Percentiles rank a stretch among this genome's conserved stretches.
phyloP scores from a whole-genome alignment of 176 grass and related monocot species.

The Musa acuminata region DNA sequence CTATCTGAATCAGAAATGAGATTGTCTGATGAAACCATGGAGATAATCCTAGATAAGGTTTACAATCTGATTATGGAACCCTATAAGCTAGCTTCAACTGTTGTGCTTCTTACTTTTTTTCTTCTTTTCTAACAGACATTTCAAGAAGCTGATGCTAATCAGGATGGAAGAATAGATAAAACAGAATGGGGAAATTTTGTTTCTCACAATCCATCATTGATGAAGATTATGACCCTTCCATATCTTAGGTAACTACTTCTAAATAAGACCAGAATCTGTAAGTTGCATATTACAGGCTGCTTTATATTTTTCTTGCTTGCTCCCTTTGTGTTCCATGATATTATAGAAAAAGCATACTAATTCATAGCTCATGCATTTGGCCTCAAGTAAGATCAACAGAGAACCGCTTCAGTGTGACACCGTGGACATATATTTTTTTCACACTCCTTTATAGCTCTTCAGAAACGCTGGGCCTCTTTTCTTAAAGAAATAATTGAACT shows the following conservation, averaged over 20 bases:
- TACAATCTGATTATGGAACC: neutral
- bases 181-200: conserved; percentile 88
- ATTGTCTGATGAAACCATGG: conserved; percentile 77
- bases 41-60: conserved; percentile 95
- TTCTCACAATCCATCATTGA: conserved; percentile 66
- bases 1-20: conserved; percentile 92
- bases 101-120: neutral
- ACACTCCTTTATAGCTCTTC: too few species aligned
- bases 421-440: too few species aligned
- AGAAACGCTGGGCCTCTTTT: too few species aligned
- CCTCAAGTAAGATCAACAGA: too few species aligned
- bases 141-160: conserved; percentile 72
- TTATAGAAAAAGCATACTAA: too few species aligned
- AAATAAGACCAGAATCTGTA: neutral
- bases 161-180: conserved; percentile 95
- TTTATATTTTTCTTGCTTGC: too few species aligned
- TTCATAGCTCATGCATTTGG: too few species aligned
- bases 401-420: too few species aligned
- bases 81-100: neutral
- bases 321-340: too few species aligned
- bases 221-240: conserved; percentile 97
- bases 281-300: too few species aligned
- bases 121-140: conserved; percentile 61
- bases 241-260: conserved; percentile 69
- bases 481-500: too few species aligned